Percentiles rank a stretch among this genome's conserved stretches.
These are phyloP conservation scores for Scedosporium boydii DNA, from an alignment of 2,329 filamentous ascomycete species.

Conservation along the genomic window DNA sequence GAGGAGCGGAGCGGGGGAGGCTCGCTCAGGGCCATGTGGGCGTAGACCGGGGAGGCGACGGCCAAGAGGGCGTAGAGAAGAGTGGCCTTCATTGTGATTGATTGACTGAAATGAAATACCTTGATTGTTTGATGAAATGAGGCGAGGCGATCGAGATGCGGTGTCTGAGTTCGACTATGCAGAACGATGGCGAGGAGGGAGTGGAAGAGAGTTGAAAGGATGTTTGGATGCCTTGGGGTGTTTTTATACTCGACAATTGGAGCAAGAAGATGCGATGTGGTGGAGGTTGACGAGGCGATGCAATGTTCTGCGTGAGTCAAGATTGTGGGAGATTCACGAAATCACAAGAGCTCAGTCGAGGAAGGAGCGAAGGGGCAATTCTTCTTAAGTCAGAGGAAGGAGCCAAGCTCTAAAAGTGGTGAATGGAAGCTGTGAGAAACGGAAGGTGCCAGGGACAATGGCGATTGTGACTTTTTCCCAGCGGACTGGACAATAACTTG, in stretches of 20 bases:
- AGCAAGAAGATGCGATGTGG: too few species aligned
- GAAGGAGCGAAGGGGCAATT: not conserved
- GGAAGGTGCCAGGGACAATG: not conserved
- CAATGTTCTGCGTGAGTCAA: too few species aligned
- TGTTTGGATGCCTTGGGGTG: not conserved
- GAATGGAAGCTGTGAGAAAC: not conserved
- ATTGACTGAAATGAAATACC: not conserved
- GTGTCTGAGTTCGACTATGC: not conserved
- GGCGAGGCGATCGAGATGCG: not conserved
- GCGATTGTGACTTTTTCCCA: not conserved
- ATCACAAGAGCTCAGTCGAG: not conserved
- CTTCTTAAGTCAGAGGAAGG: not conserved
- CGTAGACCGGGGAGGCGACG: conserved; percentile 32
- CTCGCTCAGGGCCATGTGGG: conserved; percentile 47
- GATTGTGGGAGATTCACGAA: too few species aligned
- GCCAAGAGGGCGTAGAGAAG: conserved; percentile 31
- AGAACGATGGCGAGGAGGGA: not conserved
- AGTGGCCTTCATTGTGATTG: conserved; percentile 30
- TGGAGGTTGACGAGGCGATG: too few species aligned
- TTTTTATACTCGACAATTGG: too few species aligned
- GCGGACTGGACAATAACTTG: not conserved
- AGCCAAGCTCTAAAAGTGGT: not conserved
- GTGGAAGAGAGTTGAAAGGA: not conserved
- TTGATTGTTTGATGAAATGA: not conserved
- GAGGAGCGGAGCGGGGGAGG: conserved; percentile 45